These are phyloP conservation scores for Yamadazyma oceani DNA, from an alignment of 1,139 yeast species.

Conservation along the genomic window DNA sequence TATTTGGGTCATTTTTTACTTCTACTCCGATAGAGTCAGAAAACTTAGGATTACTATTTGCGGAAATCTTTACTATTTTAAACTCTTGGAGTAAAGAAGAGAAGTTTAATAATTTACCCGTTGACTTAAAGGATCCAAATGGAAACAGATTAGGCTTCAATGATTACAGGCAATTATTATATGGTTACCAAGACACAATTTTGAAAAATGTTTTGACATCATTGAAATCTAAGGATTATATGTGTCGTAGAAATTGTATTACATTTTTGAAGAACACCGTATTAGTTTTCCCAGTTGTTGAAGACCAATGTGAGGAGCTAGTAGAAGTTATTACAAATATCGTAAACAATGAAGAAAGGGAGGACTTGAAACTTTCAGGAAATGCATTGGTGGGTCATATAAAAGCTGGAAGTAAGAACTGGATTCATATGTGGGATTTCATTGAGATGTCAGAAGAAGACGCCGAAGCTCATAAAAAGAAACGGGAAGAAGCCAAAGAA, in stretches of 20 bases:
- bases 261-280: conserved; percentile 71
- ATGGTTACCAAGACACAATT: conserved; percentile 55
- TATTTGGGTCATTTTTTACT: conserved; percentile 64
- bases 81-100: conserved; percentile 40
- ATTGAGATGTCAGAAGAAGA: conserved; percentile 42
- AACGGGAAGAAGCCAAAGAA: conserved; percentile 21
- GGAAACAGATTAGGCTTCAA: conserved; percentile 25
- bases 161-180: conserved; percentile 45
- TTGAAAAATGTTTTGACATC: conserved; percentile 48
- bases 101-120: conserved; percentile 14
- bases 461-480: conserved; percentile 21
- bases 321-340: conserved; percentile 50
- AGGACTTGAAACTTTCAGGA: conserved; percentile 78
- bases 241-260: conserved; percentile 80
- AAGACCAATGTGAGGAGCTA: conserved; percentile 63
- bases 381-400: conserved; percentile 76
- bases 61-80: conserved; percentile 52
- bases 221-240: conserved; percentile 61
- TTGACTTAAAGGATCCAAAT: conserved; percentile 9
- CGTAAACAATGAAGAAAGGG: conserved; percentile 59
- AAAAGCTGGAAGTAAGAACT: conserved; percentile 53
- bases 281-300: conserved; percentile 66
- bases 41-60: conserved; percentile 73
- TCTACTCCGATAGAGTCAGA: conserved; percentile 80
- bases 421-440: conserved; percentile 64